Evolutionary conservation across 345 rosid species (phyloP), one percentile per base, ranked within the genome.

Genomic region (Draba incana): DNA sequence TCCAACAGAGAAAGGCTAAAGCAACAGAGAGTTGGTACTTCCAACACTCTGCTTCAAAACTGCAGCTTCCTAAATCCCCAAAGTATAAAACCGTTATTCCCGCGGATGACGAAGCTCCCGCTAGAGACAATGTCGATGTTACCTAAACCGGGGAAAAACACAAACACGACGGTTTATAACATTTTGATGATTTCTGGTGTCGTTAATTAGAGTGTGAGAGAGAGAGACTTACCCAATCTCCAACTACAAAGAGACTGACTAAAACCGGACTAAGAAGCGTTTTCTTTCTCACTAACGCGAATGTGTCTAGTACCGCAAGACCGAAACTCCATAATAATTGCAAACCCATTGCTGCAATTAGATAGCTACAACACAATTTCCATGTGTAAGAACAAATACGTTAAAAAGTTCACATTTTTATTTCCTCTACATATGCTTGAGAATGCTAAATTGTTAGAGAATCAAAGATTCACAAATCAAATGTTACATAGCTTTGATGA

Each of bases 261-360:
- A 88, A 61, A 71, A 85, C 71, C 0, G 84, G 78, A 41, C 75
- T 79, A 30, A 76, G 84, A 30, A 88, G 79, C 38, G 78, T 82
- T 76, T 82, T 85, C 86, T 82, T 84, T 72, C 74, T 80, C 52
- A 73, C 56, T 69, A 90, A 75, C 2, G 97, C 86, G 37, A 78
- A 82, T 12, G 79, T 80, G 71, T 86, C 96, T 10, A 92, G 62
- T 46, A 70, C 30, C 3, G 90, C 92, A 14, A 92, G 96, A 45
- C 90, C 87, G 8, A 75, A 83, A 84, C 97, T 88, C 98, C 98
- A 92, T 61, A 85, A 67, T 6, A 83, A 56, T 84, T 90, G 96
- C 71, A 92, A 74, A 71, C 96, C 90, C 98, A 92, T 92, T 49
- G 96, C 86, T 71, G 97, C 93, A 51, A 90, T 82, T 62, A 90